Base-by-base conservation (phyloP, 129 eudicot species). In the Chrysanthemum lavandulifolium region DNA sequence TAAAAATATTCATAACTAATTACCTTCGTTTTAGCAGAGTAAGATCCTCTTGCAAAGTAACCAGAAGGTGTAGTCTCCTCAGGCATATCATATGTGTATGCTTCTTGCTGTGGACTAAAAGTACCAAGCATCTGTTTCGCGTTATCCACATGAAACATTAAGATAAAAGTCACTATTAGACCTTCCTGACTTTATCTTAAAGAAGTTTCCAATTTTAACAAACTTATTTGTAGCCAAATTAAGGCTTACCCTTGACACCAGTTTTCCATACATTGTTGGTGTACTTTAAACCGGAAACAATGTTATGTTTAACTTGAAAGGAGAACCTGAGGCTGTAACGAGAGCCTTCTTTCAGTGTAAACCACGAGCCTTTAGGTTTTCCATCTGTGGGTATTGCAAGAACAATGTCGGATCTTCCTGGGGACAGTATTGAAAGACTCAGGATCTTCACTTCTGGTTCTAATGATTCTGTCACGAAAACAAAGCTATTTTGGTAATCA, bases 41-140 rank as follows among this genome's bases (percentile, higher is more conserved):
- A 87, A 25, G 88, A 82, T 7, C 92, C 92, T 84, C 92, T 69
- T 50, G 92, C 92, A 74, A 87, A 87, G 68, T 65, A 84, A 56
- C 92, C 92, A 65, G 92, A 81, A 60, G 92, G 92, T 58, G 92
- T 84, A 51, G 85, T 87, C 65, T 87, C 92, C 76, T 87, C 89
- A 6, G 89, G 92, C 83, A 80, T 82, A 25, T 78, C 89, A 77
- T 76, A 83, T 11, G 78, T 87, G 65, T 82, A 87, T 16, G 79
- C 72, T 59, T 87, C 92, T 77, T 59, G 81, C 54, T 87, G 87
- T 13, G 92, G 92, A 58, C 92, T 84, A 82, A 82, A 87, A 13
- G 92, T 87, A 70, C 92, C 92, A 36, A 87, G 87, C 92, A 87
- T 87, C 25, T 77, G 83, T 74, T 79, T 87, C 56, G 76, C 19